Conservation (phyloP, 768 basidiomycete species). For the Phlegmacium glaucopus region DNA sequence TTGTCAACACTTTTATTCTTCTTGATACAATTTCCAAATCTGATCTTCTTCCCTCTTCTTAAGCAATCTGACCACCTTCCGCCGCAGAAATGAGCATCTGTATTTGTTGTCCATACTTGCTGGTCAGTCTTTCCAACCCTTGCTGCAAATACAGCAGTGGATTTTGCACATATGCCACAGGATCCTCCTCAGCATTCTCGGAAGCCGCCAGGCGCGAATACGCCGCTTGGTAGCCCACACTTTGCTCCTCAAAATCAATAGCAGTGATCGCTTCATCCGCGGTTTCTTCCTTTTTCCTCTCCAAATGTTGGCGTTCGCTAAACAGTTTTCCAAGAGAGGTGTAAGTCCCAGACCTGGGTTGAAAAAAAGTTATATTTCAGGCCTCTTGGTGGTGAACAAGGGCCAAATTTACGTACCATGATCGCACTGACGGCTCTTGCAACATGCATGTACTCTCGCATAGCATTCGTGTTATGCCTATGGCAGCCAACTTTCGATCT, state of each 20-base stretch:
- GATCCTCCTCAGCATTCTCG: slow-evolving; percentile 55
- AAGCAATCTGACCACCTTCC: slow-evolving; percentile 14
- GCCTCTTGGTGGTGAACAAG: background rate
- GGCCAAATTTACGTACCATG: slow-evolving; percentile 52
- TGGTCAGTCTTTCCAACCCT: slow-evolving; percentile 37
- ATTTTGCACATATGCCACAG: slow-evolving; percentile 56
- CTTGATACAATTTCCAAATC: no score
- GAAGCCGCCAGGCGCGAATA: slow-evolving; percentile 90
- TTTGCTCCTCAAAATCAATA: slow-evolving; percentile 89
- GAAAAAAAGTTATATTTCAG: background rate
- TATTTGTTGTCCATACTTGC: slow-evolving; percentile 32
- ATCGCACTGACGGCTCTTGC: slow-evolving; percentile 52
- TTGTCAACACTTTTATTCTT: background rate
- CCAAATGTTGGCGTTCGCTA: slow-evolving; percentile 71
- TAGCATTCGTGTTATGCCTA: slow-evolving; percentile 77
- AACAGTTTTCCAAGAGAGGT: slow-evolving; percentile 74
- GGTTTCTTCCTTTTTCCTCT: slow-evolving; percentile 41
- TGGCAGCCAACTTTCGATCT: slow-evolving; percentile 80
- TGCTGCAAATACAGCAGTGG: slow-evolving; percentile 52
- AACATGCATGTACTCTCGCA: slow-evolving; percentile 73
- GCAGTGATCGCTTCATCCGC: slow-evolving; percentile 58
- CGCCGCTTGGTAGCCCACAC: slow-evolving; percentile 89
- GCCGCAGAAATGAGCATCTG: slow-evolving; percentile 35
- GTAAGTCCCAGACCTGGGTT: slow-evolving; percentile 66
- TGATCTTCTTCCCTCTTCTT: background rate